Evolutionary conservation across 1,139 yeast genomes (phyloP), one percentile per base, ranked within the genome.

Genomic region (Taiozyma sp.): DNA sequence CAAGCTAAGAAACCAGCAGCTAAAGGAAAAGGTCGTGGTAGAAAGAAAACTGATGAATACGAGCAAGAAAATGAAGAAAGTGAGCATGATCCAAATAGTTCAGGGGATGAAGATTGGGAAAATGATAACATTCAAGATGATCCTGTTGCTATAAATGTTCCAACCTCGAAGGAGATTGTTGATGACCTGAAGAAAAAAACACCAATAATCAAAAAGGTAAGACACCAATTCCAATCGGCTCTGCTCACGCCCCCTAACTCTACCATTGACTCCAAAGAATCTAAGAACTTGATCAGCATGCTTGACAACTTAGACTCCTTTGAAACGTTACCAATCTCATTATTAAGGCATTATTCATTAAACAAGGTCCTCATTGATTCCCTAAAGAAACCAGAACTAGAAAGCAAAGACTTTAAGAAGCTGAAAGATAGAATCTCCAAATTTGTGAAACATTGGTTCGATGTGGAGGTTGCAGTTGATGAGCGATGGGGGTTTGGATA

Each of bases 341-440:
- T 67, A 16, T 47, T 71, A 10, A 64, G 62, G 45, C 55, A 65
- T 5, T 55, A 66, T 1, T 67, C 66, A 29, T 47, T 71, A 12
- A 60, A 60, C 41, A 69, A 65, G 43, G 56, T 70, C 3, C 50
- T 71, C 24, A 54, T 62, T 27, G 57, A 61, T 22, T 57, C 70
- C 12, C 55, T 70, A 48, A 67, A 61, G 46, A 69, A 69, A 52
- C 73, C 73, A 2, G 72, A 70, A 30, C 28, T 59, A 36, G 32
- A 41, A 2, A 42, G 55, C 7, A 59, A 54, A 36, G 55, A 54
- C 2, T 32, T 57, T 9, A 47, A 45, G 16, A 57, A 34, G 34
- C 51, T 51, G 8, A 55, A 62, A 49, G 27, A 49, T n/a, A 56
- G 51, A 47, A 48, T 68, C 7, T 48, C 51, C 4, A 47, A 52